Base-by-base conservation (phyloP, 257 asterid genomes). In the Sherardia arvensis region DNA sequence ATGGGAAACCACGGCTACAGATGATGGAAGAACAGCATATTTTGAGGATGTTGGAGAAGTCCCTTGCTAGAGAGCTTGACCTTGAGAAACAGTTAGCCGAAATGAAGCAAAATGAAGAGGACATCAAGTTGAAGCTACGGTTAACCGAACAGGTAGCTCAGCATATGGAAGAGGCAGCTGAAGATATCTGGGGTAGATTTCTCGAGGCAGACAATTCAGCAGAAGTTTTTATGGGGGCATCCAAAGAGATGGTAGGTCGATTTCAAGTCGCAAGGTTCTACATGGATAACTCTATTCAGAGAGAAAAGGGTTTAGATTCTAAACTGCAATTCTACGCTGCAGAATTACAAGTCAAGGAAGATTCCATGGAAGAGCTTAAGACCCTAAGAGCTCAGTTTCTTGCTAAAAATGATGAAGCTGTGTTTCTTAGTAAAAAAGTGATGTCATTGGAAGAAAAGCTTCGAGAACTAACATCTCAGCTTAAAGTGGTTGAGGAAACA, bases 131-230 rank as follows among this genome's bases (percentile, higher is more conserved):
- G 61, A 92, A 87, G 82, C 79, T 78, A 12, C 66, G 74, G 11
- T 75, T 89, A 61, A 81, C 80, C 9, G 95, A 87, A 62, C 90
- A 87, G 80, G 91, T 92, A 29, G 88, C 97, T 11, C 61, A 73
- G 36, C 68, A 77, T 78, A 87, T 87, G 97, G 97, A 92, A 76
- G 97, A 87, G 85, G 95, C 91, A 10, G 97, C 96, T 1, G 97
- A 89, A 78, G 94, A 77, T 58, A 81, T 85, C 28, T 89, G 93
- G 96, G 86, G 90, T 30, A 74, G 93, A 71, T 92, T 89, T 78
- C 76, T 89, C 32, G 97, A 89, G 83, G 87, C 96, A 0, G 99
- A 89, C 64, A 87, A 82, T 63, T 59, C 79, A 53, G 86, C 91
- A 0, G 97, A 83, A 81, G 77, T 92, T 21, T 80, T 87, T 6